Conservation (phyloP, 495 filamentous ascomycete species). For the Xylaria flabelliformis region DNA sequence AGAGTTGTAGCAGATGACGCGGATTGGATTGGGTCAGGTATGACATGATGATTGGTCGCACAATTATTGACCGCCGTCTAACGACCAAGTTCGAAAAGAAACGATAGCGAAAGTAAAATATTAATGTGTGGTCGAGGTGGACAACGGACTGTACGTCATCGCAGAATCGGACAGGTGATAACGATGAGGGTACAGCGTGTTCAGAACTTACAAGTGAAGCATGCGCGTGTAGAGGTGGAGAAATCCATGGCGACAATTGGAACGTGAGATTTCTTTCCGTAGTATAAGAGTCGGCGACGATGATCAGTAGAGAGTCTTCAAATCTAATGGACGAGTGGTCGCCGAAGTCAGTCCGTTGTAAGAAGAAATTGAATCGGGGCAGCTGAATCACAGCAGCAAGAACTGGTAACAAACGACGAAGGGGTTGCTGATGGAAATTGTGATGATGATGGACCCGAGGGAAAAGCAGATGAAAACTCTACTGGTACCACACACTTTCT, state of each 20-base stretch:
- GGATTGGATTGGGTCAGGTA: background rate
- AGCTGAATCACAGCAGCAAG: slow-evolving; percentile 9
- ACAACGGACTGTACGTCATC: background rate
- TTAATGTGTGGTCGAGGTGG: background rate
- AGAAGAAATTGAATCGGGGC: slow-evolving; percentile 13
- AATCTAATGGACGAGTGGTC: slow-evolving; percentile 7
- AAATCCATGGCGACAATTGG: slow-evolving; percentile 48
- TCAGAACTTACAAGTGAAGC: slow-evolving; percentile 57
- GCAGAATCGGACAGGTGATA: background rate
- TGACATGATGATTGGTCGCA: slow-evolving; percentile 14
- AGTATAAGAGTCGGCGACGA: background rate
- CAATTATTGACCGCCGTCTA: background rate
- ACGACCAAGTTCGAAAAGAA: background rate
- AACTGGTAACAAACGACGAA: slow-evolving; percentile 23
- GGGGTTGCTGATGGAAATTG: slow-evolving; percentile 7
- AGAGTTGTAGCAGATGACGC: slow-evolving; percentile 1
- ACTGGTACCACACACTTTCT: slow-evolving; percentile 19
- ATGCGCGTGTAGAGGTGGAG: slow-evolving; percentile 45
- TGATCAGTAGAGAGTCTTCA: background rate
- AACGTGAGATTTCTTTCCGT: slow-evolving; percentile 16
- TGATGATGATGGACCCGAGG: slow-evolving; percentile 18
- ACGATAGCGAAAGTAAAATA: background rate
- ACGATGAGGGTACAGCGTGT: slow-evolving; percentile 6
- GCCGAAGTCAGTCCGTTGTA: slow-evolving; percentile 22
- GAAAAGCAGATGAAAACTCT: slow-evolving; percentile 25